These are phyloP conservation scores for Candida sphagnicola DNA, from an alignment of 805 yeast species.

Conservation along the genomic window DNA sequence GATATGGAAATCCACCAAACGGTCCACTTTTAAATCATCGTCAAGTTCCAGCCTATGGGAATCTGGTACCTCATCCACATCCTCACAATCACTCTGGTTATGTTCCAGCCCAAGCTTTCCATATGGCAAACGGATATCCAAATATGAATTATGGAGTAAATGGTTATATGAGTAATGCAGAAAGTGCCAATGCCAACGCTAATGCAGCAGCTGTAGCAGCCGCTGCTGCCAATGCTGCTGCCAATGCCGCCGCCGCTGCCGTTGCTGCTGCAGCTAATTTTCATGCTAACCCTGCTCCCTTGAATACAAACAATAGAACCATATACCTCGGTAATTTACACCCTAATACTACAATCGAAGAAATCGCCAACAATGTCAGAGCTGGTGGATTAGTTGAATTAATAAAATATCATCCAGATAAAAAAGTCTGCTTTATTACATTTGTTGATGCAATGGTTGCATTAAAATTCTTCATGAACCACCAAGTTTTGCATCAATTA, in stretches of 20 bases:
- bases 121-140: not conserved
- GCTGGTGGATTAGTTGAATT: slow-evolving; percentile 70
- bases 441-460: slow-evolving; percentile 65
- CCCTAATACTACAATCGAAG: slow-evolving; percentile 62
- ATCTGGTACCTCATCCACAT: slow-evolving; percentile 1
- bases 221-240: slow-evolving; percentile 1
- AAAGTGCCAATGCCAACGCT: not conserved
- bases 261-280: slow-evolving; percentile 7
- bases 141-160: not conserved
- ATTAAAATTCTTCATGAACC: slow-evolving; percentile 59
- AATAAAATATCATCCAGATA: slow-evolving; percentile 48
- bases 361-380: slow-evolving; percentile 69
- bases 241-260: slow-evolving; percentile 3
- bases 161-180: not conserved
- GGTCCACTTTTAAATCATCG: not conserved
- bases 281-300: slow-evolving; percentile 24
- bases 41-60: slow-evolving; percentile 1
- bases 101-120: slow-evolving; percentile 4
- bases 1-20: not conserved
- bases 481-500: slow-evolving; percentile 53
- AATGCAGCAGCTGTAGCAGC: not conserved
- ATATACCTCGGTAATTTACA: slow-evolving; percentile 67
- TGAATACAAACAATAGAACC: slow-evolving; percentile 54
- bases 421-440: slow-evolving; percentile 63
- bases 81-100: slow-evolving; percentile 1